Percentiles rank a stretch among this genome's conserved stretches.
Conservation (phyloP, 2,329 filamentous ascomycete species). For the Trichophyton equinum region DNA sequence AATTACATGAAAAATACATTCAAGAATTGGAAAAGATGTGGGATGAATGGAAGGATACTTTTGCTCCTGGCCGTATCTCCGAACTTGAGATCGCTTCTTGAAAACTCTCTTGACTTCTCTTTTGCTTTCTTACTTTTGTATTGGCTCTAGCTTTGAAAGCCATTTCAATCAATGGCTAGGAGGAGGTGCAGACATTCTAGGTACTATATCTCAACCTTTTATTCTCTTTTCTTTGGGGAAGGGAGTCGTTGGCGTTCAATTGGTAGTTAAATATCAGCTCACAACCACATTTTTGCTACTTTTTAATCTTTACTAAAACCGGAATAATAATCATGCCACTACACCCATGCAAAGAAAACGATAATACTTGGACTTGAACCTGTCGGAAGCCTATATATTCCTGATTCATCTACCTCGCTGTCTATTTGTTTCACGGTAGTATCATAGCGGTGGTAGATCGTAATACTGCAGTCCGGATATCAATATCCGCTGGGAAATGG, state of each 20-base stretch:
- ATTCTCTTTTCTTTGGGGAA: not conserved
- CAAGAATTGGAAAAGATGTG: conserved; percentile 40
- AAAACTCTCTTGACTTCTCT: conserved; percentile 3
- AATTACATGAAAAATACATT: conserved; percentile 68
- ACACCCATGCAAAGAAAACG: not conserved
- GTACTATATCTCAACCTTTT: not conserved
- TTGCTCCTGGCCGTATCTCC: conserved; percentile 31
- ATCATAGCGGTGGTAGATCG: not conserved
- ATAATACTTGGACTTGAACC: not conserved
- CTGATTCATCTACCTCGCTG: not conserved
- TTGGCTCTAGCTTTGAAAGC: not conserved
- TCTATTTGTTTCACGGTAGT: not conserved
- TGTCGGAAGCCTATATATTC: not conserved
- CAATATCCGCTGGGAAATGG: not conserved
- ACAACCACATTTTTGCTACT: not conserved
- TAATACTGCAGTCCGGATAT: not conserved
- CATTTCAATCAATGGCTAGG: not conserved
- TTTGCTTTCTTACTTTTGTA: not conserved
- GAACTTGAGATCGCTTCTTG: conserved; percentile 35
- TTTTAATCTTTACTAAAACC: not conserved
- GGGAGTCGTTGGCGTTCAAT: not conserved
- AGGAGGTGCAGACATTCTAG: not conserved
- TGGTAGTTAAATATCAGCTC: not conserved
- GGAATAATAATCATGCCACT: not conserved
- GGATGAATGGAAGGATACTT: conserved; percentile 37